Evolutionary conservation across 2,329 filamentous ascomycete species (phyloP), one percentile per base, ranked within the genome.

Genomic region (Teratosphaeriaceae sp.): DNA sequence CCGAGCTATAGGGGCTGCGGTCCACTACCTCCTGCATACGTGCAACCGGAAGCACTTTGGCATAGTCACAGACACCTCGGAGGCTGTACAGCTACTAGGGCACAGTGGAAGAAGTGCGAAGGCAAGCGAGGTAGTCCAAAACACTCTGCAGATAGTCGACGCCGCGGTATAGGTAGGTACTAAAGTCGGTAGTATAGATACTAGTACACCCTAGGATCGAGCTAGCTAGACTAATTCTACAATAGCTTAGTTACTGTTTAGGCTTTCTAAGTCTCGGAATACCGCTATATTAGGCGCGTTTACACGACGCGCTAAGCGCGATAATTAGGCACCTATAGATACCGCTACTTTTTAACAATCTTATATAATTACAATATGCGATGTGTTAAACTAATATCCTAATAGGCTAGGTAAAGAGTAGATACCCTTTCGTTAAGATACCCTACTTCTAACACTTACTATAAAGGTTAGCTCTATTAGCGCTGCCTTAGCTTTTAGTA

Each of bases 371-470:
- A 15, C 27, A 30, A 30, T 30, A 30, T 30, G 27, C 27, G 27
- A 30, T 15, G 27, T 30, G 27, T 30, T 30, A 15, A 15, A 30
- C 27, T 15, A 15, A 30, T 30, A 30, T 30, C 27, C 27, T 15
- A 15, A 30, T 30, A 15, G 27, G 27, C 27, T 30, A 15, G 27
- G 27, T 15, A 30, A 30, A 30, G 27, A 30, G 27, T 15, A 30
- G 27, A 30, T 35, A 35, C 31, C 31, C 5, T 35, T 35, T 35
- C n/a, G 31, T 35, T 35, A 6, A 13, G 31, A 35, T 13, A 35
- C 31, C 31, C 4, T 35, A 35, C 31, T 35, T 18, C 6, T 19
- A 18, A 18, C 31, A 35, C 19, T 35, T 18, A 35, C 31, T 8
- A 35, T 35, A 18, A 35, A 35, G 31, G 31, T 35, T 18, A 13